Evolutionary conservation across 2,329 filamentous ascomycete genomes (phyloP), one percentile per base, ranked within the genome.

Genomic region (Fusarium udum): DNA sequence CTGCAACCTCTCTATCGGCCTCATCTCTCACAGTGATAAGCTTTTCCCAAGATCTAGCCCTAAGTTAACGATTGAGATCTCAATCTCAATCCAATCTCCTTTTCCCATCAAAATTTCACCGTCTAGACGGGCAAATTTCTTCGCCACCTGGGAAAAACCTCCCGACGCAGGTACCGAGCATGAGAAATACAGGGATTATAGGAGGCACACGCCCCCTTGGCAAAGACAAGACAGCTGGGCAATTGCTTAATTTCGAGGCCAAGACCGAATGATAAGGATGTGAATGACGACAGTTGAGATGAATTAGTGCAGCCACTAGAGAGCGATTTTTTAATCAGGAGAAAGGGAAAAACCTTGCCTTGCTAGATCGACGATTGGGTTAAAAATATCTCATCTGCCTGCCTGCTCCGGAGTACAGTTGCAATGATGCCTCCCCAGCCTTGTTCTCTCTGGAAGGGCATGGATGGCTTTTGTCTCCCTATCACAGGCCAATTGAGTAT

Each of bases 241-340:
- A 55, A 70, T 65, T 65, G 66, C 66, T 59, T 69, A 62, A 71
- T 71, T 71, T 67, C 39, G 39, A 37, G 42, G 61, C 61, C 67
- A 70, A 70, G 67, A 13, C 37, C 39, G 32, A 62, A 43, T 55
- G 49, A 55, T 36, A 53, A 39, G 51, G 28, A 59, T 36, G 40
- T 43, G 42, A 36, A 63, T 55, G 64, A 48, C 39, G 48, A 49
- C 22, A 34, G 37, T 42, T 67, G 51, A 36, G 55, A 67, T 43
- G 65, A 56, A 65, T 45, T 65, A 66, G 61, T 48, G 49, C 20
- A 28, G 40, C n/a, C 57, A 48, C 63, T 67, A 51, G 15, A 60
- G 52, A 60, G 26, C 31, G 53, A 42, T 39, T 58, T 62, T 62
- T 42, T 34, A 60, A 60, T 63, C 45, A 32, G 34, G 36, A 34